Base-by-base conservation (phyloP, 371 early-diverging fungal genomes). In the Dichotomocladium elegans region DNA sequence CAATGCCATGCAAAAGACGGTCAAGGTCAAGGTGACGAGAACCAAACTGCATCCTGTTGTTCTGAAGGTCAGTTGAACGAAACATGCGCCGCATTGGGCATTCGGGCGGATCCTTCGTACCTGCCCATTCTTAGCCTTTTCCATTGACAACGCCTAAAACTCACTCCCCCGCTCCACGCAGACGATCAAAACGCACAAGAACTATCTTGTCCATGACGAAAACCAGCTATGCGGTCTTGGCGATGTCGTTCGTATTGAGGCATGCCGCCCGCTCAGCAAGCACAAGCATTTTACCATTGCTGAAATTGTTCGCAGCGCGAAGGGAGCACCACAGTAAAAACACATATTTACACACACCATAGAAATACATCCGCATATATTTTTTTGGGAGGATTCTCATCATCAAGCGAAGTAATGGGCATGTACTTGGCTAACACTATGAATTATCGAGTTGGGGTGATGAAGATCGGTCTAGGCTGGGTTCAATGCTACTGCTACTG, bases 181-280 rank as follows among this genome's bases (percentile, higher is more conserved):
- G 71, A 68, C 79, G 21, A 82, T 91, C 28, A 76, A 74, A 54
- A 60, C 68, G 21, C 92, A 92, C 77, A 92, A 90, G 61, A 92
- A 89, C 68, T 94, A 89, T 61, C 77, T 95, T 29, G 94, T 75
- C 10, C 96, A 96, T 70, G 96, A 96, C 65, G 92, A 87, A 55
- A 77, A 82, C n/a, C 81, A 85, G 56, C 65, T 80, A 42, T 92
- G 93, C 69, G 81, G 83, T 37, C 74, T 95, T 34, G 96, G 96
- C 41, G 96, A 96, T 68, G 82, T 90, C 54, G 94, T 96, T 25
- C 85, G 93, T 45, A 96, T 96, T 49, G 92, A 96, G 70, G 86
- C 90, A 40, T 93, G 92, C 79, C 74, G 86, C 59, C 94, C 94
- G 44, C 55, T 94, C 49, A 91, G 92, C 79, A 90, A 88, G 69